Conservation (phyloP, 1,139 yeast genomes). For the Debaryomycetaceae sp. region DNA sequence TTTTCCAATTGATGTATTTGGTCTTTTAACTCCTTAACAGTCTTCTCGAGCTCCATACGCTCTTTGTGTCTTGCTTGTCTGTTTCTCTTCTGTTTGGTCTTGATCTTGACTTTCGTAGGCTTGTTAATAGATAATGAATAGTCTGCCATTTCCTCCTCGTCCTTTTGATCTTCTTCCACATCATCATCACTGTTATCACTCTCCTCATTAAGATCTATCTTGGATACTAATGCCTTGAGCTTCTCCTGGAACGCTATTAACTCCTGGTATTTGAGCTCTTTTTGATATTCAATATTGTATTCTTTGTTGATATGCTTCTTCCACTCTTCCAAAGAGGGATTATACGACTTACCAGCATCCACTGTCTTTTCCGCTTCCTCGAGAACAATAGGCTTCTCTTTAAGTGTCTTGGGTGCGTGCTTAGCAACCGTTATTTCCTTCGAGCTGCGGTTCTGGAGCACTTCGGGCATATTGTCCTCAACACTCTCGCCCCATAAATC, state of each 20-base stretch:
- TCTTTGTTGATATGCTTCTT: slow-evolving; percentile 65
- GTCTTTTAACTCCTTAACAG: slow-evolving; percentile 55
- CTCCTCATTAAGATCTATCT: slow-evolving; percentile 49
- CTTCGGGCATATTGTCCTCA: slow-evolving; percentile 31
- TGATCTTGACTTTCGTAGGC: slow-evolving; percentile 66
- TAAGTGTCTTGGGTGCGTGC: slow-evolving; percentile 55
- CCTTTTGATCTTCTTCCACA: slow-evolving; percentile 28
- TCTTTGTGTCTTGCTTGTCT: slow-evolving; percentile 65
- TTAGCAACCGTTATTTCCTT: slow-evolving; percentile 51
- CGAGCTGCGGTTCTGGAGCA: slow-evolving; percentile 38
- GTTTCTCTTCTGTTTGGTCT: slow-evolving; percentile 77
- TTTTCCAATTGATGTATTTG: slow-evolving; percentile 58
- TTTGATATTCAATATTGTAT: slow-evolving; percentile 59
- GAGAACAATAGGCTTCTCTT: slow-evolving; percentile 50
- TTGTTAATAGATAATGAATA: slow-evolving; percentile 64
- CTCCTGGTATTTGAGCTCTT: slow-evolving; percentile 61
- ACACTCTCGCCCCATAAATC: slow-evolving; percentile 67
- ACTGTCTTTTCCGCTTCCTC: slow-evolving; percentile 37
- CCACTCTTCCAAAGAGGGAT: slow-evolving; percentile 89
- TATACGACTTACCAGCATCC: slow-evolving; percentile 88
- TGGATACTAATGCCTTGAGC: slow-evolving; percentile 62
- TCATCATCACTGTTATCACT: slow-evolving; percentile 47
- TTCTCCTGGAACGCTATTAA: slow-evolving; percentile 60
- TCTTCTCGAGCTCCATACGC: slow-evolving; percentile 50
- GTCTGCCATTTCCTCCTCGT: slow-evolving; percentile 21